A percentile compares a stretch with the other conserved stretches of the same genome.
phyloP scores from a whole-genome alignment of 2,329 filamentous ascomycete species.

The Didymellaceae sp. region DNA sequence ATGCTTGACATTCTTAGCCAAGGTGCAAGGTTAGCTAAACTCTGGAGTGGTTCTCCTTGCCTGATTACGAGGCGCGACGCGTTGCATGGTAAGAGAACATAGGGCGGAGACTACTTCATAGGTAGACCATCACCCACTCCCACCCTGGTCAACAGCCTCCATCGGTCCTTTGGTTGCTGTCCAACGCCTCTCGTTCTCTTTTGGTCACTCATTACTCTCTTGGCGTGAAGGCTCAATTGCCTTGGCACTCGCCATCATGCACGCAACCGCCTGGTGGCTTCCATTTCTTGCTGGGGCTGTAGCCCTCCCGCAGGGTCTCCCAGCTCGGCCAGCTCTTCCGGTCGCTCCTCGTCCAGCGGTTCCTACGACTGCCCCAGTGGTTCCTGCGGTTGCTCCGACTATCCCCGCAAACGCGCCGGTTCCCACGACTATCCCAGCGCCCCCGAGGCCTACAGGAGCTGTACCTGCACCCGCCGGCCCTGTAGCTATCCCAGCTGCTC shows the following conservation, averaged over 20 bases:
- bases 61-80: background rate
- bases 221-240: background rate
- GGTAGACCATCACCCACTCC: background rate
- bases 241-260: background rate
- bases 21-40: background rate
- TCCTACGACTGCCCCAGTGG: too few relatives aligned
- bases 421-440: too few relatives aligned
- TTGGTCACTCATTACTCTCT: background rate
- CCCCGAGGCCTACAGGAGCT: too few relatives aligned
- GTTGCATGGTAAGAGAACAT: background rate
- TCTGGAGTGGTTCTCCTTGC: background rate
- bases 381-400: too few relatives aligned
- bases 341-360: background rate
- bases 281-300: slow-evolving; percentile 4
- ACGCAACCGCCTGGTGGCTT: background rate
- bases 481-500: too few relatives aligned
- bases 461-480: too few relatives aligned
- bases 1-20: slow-evolving; percentile 8
- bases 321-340: background rate
- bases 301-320: background rate
- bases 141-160: background rate
- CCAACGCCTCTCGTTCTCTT: background rate
- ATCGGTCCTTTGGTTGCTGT: background rate
- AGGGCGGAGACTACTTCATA: background rate
- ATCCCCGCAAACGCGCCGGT: too few relatives aligned